Evolutionary conservation across 179 eudicot genomes (phyloP).

Genomic region (Nepenthes alata): DNA sequence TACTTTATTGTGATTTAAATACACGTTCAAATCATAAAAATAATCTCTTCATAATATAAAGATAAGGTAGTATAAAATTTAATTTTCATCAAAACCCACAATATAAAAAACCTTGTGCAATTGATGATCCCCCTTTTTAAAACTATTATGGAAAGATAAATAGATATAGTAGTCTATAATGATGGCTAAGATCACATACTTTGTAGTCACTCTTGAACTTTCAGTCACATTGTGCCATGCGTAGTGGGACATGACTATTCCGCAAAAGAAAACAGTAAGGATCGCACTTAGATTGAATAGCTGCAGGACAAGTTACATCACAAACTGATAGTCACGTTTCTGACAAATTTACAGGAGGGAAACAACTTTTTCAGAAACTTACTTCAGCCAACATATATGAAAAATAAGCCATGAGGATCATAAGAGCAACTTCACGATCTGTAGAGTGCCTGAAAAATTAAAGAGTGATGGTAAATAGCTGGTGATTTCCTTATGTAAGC

Average conservation of each 20-base stretch:
- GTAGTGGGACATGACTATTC: conserved; percentile 27
- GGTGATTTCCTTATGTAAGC: too few relatives aligned
- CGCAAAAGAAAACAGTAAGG: conserved; percentile 24
- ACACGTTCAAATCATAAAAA: too few relatives aligned
- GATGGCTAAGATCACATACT: conserved; percentile 8
- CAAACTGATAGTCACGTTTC: background rate
- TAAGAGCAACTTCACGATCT: conserved; percentile 64
- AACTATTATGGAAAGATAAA: too few relatives aligned
- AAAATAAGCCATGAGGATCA: conserved; percentile 70
- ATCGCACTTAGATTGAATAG: conserved; percentile 20
- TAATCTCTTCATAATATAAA: too few relatives aligned
- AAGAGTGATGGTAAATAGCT: too few relatives aligned
- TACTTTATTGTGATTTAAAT: too few relatives aligned
- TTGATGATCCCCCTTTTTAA: too few relatives aligned
- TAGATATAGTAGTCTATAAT: too few relatives aligned
- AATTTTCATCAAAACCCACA: too few relatives aligned
- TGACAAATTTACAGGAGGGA: too few relatives aligned
- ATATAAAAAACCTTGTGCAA: too few relatives aligned
- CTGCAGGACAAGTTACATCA: conserved; percentile 10
- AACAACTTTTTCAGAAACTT: conserved; percentile 4
- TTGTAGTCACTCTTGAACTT: conserved; percentile 26
- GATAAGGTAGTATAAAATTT: too few relatives aligned
- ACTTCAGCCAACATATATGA: conserved; percentile 70
- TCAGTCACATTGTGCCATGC: conserved; percentile 28
- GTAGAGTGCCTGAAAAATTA: conserved; percentile 47